phyloP scores from a whole-genome alignment of 176 grass and related monocot genomes.

The Paspalum vaginatum region DNA sequence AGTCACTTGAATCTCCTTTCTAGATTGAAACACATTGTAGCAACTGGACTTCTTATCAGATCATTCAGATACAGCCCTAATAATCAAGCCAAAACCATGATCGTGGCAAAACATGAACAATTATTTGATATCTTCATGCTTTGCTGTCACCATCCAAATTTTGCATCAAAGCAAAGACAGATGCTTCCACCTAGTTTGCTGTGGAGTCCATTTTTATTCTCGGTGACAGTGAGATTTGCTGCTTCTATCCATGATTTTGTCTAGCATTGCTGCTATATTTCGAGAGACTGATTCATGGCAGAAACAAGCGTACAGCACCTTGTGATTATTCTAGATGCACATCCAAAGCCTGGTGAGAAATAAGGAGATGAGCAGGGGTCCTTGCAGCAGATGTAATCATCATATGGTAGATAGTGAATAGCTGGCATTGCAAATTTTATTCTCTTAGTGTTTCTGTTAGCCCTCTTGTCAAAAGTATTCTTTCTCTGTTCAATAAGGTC shows the following conservation, averaged over 20 bases:
- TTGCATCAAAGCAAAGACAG: conserved; percentile 35
- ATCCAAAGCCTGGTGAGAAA: conserved; percentile 26
- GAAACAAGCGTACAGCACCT: neutral
- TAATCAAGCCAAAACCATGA: conserved; percentile 42
- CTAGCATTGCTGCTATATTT: conserved; percentile 10
- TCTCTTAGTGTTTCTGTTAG: conserved; percentile 36
- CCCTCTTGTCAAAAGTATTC: conserved; percentile 31
- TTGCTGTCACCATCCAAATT: conserved; percentile 38
- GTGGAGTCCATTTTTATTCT: conserved; percentile 28
- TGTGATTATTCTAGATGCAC: conserved; percentile 28
- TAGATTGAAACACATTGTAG: conserved; percentile 11
- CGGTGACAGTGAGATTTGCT: conserved; percentile 18
- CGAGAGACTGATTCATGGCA: conserved; percentile 10
- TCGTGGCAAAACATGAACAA: conserved; percentile 30
- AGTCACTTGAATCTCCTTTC: conserved; percentile 92
- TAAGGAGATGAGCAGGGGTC: conserved; percentile 34
- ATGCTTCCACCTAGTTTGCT: conserved; percentile 19
- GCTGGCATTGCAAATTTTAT: conserved; percentile 28
- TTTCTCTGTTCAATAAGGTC: conserved; percentile 48
- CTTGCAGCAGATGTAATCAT: conserved; percentile 12
- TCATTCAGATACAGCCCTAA: conserved; percentile 28
- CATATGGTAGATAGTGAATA: conserved; percentile 37
- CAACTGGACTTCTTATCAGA: conserved; percentile 22
- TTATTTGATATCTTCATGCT: conserved; percentile 38
- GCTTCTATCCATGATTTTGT: conserved; percentile 35